A percentile compares a stretch with the other conserved stretches of the same genome.
phyloP scores from a whole-genome alignment of 2,329 filamentous ascomycete species.

The Arthrobotrys pseudoclavata region DNA sequence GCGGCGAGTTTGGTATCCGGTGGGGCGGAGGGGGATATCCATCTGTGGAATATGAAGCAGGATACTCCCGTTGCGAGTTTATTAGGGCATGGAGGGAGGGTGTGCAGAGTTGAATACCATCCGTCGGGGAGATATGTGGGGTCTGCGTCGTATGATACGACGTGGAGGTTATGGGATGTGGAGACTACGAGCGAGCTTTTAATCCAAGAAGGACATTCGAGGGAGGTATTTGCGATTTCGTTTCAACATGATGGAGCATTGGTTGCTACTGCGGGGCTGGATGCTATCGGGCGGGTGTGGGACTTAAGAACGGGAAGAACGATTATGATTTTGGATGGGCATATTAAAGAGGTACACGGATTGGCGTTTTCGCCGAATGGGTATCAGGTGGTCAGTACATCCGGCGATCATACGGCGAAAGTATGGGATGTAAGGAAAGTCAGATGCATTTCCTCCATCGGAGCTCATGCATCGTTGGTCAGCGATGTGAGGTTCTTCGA shows the following conservation, averaged over 20 bases:
- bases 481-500: constrained; percentile 96
- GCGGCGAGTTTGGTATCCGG: constrained; percentile 89
- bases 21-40: constrained; percentile 86
- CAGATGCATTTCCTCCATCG: constrained; percentile 83
- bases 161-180: constrained; percentile 96
- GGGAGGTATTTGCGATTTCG: constrained; percentile 88
- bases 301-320: constrained; percentile 92
- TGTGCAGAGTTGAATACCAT: constrained; percentile 94
- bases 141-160: constrained; percentile 94
- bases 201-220: constrained; percentile 92
- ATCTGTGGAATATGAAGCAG: constrained; percentile 89
- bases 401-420: constrained; percentile 94
- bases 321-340: constrained; percentile 93
- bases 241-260: constrained; percentile 94
- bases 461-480: constrained; percentile 90
- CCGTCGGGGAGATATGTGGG: constrained; percentile 90
- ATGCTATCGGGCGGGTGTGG: constrained; percentile 96
- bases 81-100: constrained; percentile 84
- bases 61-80: constrained; percentile 88
- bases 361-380: constrained; percentile 94
- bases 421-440: constrained; percentile 98
- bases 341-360: constrained; percentile 92
- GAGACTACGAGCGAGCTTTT: constrained; percentile 85
- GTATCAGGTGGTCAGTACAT: constrained; percentile 90
- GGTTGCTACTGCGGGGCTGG: constrained; percentile 89